These are phyloP conservation scores for Leishmania guyanensis DNA, from an alignment of 208 protist genomes.

Conservation along the genomic window DNA sequence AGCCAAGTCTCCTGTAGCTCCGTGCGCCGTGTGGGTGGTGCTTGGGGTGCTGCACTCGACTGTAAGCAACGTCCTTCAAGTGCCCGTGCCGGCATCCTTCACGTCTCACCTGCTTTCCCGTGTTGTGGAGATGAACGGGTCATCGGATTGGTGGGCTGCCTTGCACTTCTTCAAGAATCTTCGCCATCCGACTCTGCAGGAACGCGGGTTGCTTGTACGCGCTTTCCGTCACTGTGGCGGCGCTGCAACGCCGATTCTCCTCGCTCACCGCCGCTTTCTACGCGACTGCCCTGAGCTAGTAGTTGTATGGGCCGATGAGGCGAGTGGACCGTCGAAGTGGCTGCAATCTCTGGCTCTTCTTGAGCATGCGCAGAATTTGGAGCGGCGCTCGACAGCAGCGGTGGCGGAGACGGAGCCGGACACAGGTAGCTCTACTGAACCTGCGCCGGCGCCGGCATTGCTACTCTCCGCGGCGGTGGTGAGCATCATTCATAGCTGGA, in stretches of 20 bases:
- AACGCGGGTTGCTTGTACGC: slow-evolving; percentile 52
- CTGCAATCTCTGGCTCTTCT: slow-evolving; percentile 22
- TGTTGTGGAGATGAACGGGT: slow-evolving; percentile 9
- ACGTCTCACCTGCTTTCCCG: slow-evolving; percentile 43
- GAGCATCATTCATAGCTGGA: slow-evolving; percentile 19
- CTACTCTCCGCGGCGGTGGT: slow-evolving; percentile 13
- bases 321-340: slow-evolving; percentile 23
- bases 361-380: background rate
- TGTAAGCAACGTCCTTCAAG: slow-evolving; percentile 33
- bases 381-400: background rate
- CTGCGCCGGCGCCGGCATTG: background rate
- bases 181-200: slow-evolving; percentile 42
- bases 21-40: slow-evolving; percentile 27
- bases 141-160: slow-evolving; percentile 46
- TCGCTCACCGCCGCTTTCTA: slow-evolving; percentile 45
- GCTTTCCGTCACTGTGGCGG: slow-evolving; percentile 33
- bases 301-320: slow-evolving; percentile 62
- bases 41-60: slow-evolving; percentile 41
- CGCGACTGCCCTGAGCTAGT: slow-evolving; percentile 52
- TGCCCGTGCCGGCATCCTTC: slow-evolving; percentile 57
- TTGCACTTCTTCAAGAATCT: slow-evolving; percentile 64
- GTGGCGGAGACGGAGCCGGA: background rate
- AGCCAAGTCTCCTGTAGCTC: background rate
- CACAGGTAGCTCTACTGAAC: background rate
- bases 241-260: slow-evolving; percentile 35